Evolutionary conservation across 192 early-diverging fungal species (phyloP).

Genomic region (Oehlia diaphana): DNA sequence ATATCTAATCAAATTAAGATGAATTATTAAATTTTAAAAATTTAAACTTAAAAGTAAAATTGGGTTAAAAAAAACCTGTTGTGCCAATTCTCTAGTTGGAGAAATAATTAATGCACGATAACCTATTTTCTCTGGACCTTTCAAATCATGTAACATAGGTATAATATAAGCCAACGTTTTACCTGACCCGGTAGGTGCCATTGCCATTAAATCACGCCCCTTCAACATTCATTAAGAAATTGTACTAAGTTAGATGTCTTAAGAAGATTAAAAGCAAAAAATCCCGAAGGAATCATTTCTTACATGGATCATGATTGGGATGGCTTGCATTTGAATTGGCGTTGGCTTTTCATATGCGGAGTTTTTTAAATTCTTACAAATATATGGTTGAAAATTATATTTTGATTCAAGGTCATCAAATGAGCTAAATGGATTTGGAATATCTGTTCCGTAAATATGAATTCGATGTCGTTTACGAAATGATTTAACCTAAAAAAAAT

Average conservation of each 20-base stretch:
- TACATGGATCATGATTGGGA: constrained; percentile 85
- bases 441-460: constrained; percentile 80
- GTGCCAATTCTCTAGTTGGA: constrained; percentile 92
- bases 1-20: constrained; percentile 64
- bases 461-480: constrained; percentile 83
- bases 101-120: constrained; percentile 90
- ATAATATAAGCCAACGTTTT: constrained; percentile 95
- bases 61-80: constrained; percentile 49
- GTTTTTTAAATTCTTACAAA: constrained; percentile 70
- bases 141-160: constrained; percentile 85
- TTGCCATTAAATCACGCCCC: constrained; percentile 92
- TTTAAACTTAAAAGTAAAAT: neutral
- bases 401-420: constrained; percentile 77
- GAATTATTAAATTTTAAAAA: neutral
- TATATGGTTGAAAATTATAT: constrained; percentile 68
- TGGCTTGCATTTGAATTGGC: constrained; percentile 92
- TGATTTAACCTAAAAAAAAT: constrained; percentile 40
- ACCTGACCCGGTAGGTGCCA: constrained; percentile 97
- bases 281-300: neutral
- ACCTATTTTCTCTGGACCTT: constrained; percentile 76
- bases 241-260: no score
- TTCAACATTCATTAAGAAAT: constrained; percentile 22
- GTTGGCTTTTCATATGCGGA: constrained; percentile 77
- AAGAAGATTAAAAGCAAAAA: no score
- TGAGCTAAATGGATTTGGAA: constrained; percentile 79